phyloP scores from a whole-genome alignment of 345 rosid species.

The Angophora floribunda region DNA sequence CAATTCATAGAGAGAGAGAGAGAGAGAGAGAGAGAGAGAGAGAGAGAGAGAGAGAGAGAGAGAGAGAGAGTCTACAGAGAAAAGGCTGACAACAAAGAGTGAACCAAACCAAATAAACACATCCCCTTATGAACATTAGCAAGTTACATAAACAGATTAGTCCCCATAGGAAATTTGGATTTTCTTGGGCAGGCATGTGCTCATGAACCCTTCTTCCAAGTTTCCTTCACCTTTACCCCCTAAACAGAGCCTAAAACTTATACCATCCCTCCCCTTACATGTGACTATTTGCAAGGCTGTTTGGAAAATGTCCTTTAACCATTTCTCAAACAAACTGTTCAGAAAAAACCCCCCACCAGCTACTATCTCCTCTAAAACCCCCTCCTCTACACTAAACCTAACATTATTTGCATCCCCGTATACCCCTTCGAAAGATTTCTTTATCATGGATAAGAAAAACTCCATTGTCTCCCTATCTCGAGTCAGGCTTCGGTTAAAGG shows the following conservation, averaged over 20 bases:
- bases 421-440: constrained; percentile 25
- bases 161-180: constrained; percentile 31
- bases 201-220: constrained; percentile 31
- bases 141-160: constrained; percentile 5
- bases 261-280: constrained; percentile 30
- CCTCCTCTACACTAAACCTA: constrained; percentile 41
- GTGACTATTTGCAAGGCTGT: constrained; percentile 31
- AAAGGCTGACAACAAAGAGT: not conserved
- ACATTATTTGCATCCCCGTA: constrained; percentile 25
- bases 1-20: not conserved
- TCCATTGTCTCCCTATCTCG: constrained; percentile 22
- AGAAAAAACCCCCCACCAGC: constrained; percentile 17
- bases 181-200: constrained; percentile 41
- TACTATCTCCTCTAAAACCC: constrained; percentile 38
- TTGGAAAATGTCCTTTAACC: constrained; percentile 67
- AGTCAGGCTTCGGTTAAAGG: constrained; percentile 25
- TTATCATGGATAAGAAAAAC: constrained; percentile 26
- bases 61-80: not conserved
- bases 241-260: constrained; percentile 32
- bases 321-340: constrained; percentile 49
- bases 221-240: constrained; percentile 16
- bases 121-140: not conserved
- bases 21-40: not conserved
- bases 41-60: not conserved
- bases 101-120: not conserved